Base-by-base conservation (phyloP, 2,329 filamentous ascomycete genomes). In the Anthostomella pinea region DNA sequence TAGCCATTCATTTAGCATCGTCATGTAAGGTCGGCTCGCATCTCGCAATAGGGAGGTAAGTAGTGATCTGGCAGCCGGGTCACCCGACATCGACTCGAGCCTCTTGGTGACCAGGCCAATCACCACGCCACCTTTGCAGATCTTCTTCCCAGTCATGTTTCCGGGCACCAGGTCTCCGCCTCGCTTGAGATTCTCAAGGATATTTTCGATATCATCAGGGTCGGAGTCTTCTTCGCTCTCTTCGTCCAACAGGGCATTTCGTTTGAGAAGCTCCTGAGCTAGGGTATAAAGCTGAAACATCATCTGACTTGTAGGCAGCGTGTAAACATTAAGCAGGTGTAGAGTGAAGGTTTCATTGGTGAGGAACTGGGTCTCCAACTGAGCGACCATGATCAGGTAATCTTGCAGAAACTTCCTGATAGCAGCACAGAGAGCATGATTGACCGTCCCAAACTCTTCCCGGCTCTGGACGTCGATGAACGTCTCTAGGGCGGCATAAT, bases 1-100 rank as follows among this genome's bases (percentile, higher is more conserved):
- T 11, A 98, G 70, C 93, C 93, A 98, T 61, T 97, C 91, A 56
- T 98, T 98, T 43, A 98, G 69, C 93, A 98, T 98, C 26, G 78
- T 77, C 90, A 97, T 96, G 59, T 98, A 98, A 0, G 93, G 93
- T 37, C 85, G 79, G 54, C 90, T 96, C 1, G 91, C 85, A 62
- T 97, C 91, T 38, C 87, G 77, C 26, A 98, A 65, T 18, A 98
- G 66, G 3, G 83, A 84, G 8, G 87, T 93, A 8, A 98, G 73
- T 14, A 98, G 66, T 16, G 82, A 78, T 45, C 87, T 79, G 14
- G 93, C 90, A 1, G 88, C 85, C 4, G 93, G 93, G 57, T 98
- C 93, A 29, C 93, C 93, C 2, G 91, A 93, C 79, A 96, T 91
- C 10, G 85, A 82, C 49, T 93, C 85, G 7, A 97, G 68, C 33